A percentile compares a stretch with the other conserved stretches of the same genome.
Conservation (phyloP, 306 rosid species). For the Senna siamea region DNA sequence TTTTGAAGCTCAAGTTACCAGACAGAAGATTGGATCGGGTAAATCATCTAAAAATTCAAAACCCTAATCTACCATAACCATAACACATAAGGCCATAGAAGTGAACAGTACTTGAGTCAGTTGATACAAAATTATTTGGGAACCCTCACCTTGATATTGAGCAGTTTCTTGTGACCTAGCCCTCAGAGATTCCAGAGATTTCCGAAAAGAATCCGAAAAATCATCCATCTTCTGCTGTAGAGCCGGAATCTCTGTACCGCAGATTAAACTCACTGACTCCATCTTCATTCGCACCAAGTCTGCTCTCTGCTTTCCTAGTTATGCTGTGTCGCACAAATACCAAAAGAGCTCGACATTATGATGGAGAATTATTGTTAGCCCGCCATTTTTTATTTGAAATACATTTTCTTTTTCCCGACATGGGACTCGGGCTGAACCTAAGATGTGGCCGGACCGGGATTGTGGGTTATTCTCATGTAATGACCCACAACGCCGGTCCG, state of each 20-base stretch:
- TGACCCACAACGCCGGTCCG: too few species aligned
- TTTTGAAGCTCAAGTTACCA: too few species aligned
- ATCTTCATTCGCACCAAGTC: conserved; percentile 42
- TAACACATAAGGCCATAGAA: not conserved
- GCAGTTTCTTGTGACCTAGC: conserved; percentile 48
- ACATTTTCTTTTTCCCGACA: not conserved
- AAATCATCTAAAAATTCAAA: not conserved
- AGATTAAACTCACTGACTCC: conserved; percentile 54
- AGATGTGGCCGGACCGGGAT: too few species aligned
- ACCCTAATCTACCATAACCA: conserved; percentile 47
- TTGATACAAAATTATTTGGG: not conserved
- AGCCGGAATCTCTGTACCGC: conserved; percentile 48
- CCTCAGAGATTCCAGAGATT: conserved; percentile 51
- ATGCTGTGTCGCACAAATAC: not conserved
- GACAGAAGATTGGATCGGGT: not conserved
- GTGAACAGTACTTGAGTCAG: not conserved
- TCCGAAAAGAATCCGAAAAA: conserved; percentile 37
- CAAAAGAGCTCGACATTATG: conserved; percentile 5
- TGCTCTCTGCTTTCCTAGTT: conserved; percentile 3
- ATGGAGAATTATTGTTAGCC: not conserved
- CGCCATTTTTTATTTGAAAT: conserved; percentile 41
- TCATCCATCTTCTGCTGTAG: conserved; percentile 50
- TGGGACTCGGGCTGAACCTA: too few species aligned
- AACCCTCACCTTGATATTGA: conserved; percentile 55
- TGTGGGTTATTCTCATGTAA: too few species aligned